These are phyloP conservation scores for Stagonosporopsis chrysanthemi DNA, from an alignment of 2,329 filamentous ascomycete species.

Conservation along the genomic window DNA sequence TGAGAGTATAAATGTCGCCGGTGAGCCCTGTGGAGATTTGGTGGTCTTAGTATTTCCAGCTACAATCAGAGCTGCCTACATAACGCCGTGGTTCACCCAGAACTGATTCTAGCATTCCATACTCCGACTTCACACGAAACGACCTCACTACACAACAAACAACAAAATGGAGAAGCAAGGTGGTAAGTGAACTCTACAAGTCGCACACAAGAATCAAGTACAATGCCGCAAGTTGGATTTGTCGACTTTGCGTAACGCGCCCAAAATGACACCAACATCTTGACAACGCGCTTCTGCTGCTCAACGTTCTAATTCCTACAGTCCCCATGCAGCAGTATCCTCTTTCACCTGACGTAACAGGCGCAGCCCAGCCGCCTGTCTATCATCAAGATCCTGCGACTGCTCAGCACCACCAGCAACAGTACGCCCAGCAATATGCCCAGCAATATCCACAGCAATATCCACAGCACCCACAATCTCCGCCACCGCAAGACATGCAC, in stretches of 20 bases:
- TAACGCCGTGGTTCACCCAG: neutral
- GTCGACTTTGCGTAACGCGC: neutral
- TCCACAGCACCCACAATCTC: constrained; percentile 31
- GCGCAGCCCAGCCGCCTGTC: constrained; percentile 38
- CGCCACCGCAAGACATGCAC: constrained; percentile 30
- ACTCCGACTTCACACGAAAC: neutral
- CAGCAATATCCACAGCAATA: constrained; percentile 11
- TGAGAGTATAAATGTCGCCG: constrained; percentile 10
- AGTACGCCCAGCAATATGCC: constrained; percentile 11
- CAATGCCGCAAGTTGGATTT: neutral
- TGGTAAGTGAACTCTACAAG: constrained; percentile 32
- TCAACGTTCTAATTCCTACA: constrained; percentile 26
- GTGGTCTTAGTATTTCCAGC: neutral
- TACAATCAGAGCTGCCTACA: neutral
- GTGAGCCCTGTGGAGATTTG: constrained; percentile 17
- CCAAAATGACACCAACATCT: neutral
- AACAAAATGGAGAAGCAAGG: constrained; percentile 48
- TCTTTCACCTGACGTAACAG: constrained; percentile 40
- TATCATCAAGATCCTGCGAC: constrained; percentile 45
- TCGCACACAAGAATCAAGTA: neutral
- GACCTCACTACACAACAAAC: neutral
- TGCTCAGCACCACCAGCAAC: constrained; percentile 27
- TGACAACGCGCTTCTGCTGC: neutral
- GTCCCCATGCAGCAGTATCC: constrained; percentile 51
- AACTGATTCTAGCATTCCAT: neutral